Evolutionary conservation across 768 basidiomycete genomes (phyloP).

Genomic region (Lactarius trivialis): DNA sequence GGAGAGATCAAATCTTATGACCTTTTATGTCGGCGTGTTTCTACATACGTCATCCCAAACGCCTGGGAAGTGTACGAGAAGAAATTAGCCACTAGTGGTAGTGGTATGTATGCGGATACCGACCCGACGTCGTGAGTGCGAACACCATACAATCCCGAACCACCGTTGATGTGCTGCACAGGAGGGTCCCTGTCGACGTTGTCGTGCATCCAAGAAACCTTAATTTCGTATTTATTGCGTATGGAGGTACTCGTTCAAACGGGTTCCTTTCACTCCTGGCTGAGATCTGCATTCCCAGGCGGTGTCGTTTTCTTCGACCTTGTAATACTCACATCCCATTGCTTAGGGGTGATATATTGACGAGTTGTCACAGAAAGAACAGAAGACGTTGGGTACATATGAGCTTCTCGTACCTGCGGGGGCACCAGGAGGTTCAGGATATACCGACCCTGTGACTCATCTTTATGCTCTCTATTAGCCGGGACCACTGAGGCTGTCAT

Average conservation of each 20-base stretch:
- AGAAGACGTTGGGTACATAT: constrained; percentile 51
- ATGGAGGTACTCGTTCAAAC: constrained; percentile 45
- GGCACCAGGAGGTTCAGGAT: constrained; percentile 71
- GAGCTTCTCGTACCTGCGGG: constrained; percentile 71
- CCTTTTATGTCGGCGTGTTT: constrained; percentile 57
- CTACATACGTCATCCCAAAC: constrained; percentile 64
- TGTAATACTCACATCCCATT: constrained; percentile 31
- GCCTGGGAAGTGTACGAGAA: constrained; percentile 71
- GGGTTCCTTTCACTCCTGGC: not conserved
- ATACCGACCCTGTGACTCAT: constrained; percentile 44
- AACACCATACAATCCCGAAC: not conserved
- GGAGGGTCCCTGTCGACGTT: constrained; percentile 47
- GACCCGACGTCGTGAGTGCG: constrained; percentile 34
- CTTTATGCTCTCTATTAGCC: not conserved
- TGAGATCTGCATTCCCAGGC: constrained; percentile 34
- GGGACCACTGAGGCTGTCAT: constrained; percentile 2
- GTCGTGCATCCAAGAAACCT: constrained; percentile 67
- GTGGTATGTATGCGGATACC: constrained; percentile 33
- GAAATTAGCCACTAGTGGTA: constrained; percentile 39
- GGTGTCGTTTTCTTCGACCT: constrained; percentile 57
- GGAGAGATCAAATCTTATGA: constrained; percentile 73
- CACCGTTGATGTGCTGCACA: constrained; percentile 16
- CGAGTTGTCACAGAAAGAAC: constrained; percentile 37
- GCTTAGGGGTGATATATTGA: not conserved
- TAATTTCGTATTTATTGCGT: constrained; percentile 67